phyloP scores from a whole-genome alignment of 2,329 filamentous ascomycete genomes.

The Aspergillus sojae region DNA sequence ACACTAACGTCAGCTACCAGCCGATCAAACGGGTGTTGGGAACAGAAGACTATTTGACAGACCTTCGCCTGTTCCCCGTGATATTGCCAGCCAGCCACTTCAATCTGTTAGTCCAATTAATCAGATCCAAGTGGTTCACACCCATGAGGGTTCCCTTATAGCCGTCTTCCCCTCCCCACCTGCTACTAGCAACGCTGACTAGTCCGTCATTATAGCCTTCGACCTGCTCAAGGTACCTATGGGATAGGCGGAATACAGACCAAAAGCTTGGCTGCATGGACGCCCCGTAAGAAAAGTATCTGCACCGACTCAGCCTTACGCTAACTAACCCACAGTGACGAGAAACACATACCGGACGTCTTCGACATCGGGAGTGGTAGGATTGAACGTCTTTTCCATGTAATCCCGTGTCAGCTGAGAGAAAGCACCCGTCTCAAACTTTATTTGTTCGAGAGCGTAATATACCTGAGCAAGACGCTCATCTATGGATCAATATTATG shows the following conservation, averaged over 20 bases:
- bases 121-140: constrained; percentile 66
- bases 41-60: constrained; percentile 15
- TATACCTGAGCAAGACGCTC: constrained; percentile 59
- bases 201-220: constrained; percentile 67
- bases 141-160: constrained; percentile 67
- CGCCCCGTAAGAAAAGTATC: constrained; percentile 67
- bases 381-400: constrained; percentile 62
- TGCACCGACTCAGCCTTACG: constrained; percentile 24
- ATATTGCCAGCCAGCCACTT: constrained; percentile 61
- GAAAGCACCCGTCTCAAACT: constrained; percentile 62
- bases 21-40: background rate
- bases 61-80: constrained; percentile 59
- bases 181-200: constrained; percentile 61
- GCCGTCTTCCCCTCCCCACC: constrained; percentile 56
- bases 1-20: constrained; percentile 16
- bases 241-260: constrained; percentile 60
- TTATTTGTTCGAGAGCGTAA: constrained; percentile 56
- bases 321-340: background rate
- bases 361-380: constrained; percentile 57
- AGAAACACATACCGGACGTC: constrained; percentile 48
- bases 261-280: constrained; percentile 57
- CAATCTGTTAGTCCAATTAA: constrained; percentile 67
- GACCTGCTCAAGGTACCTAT: constrained; percentile 54
- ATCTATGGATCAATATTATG: constrained; percentile 47
- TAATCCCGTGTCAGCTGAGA: constrained; percentile 62